Evolutionary conservation across 805 yeast species (phyloP), one percentile per base, ranked within the genome.

Genomic region (Brettanomyces sp.): DNA sequence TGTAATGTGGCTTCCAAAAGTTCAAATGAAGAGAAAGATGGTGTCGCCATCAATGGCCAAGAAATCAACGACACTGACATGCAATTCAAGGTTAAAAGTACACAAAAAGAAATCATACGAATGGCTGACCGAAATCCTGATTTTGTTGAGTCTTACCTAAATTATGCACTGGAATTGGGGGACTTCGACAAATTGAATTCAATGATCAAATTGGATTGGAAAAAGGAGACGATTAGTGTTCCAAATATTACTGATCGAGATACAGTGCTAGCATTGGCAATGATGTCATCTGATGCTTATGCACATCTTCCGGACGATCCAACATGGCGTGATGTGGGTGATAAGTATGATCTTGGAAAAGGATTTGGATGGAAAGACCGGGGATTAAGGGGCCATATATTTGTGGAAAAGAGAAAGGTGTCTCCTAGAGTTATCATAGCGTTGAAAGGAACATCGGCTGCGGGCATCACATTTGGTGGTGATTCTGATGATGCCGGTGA

Each of bases 351-450:
- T 49, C 66, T 70, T 28, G 62, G 75, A 38, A 69, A 67, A n/a
- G 77, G 81, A 14, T 82, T 82, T 60, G 98, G 98, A 3, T 93
- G 98, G 99, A 75, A 79, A 50, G 80, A 71, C 8, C 79, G 77
- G 49, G 97, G 97, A 1, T 64, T 93, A 2, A 71, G 99, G 39
- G 99, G 99, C 3, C 96, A 93, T 60, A 79, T 93, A 1, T 93
- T 93, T 64, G 80, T 79, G 7, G 73, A 77, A 43, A 18, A 47
- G n/a, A 73, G 80, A 2, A 60, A 73, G 8, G 66, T 74, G 0
- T n/a, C 39, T 8, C 56, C 56, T 9, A 37, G 47, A 6, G 86
- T 87, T 13, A 83, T 93, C 1, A 76, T 93, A 30, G 79, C 95
- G 0, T 70, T 88, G 47, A 93, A 93, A 62, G 99, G 99, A 1